phyloP scores from a whole-genome alignment of 2,329 filamentous ascomycete species.

The Mycosphaerelloides madeirae region DNA sequence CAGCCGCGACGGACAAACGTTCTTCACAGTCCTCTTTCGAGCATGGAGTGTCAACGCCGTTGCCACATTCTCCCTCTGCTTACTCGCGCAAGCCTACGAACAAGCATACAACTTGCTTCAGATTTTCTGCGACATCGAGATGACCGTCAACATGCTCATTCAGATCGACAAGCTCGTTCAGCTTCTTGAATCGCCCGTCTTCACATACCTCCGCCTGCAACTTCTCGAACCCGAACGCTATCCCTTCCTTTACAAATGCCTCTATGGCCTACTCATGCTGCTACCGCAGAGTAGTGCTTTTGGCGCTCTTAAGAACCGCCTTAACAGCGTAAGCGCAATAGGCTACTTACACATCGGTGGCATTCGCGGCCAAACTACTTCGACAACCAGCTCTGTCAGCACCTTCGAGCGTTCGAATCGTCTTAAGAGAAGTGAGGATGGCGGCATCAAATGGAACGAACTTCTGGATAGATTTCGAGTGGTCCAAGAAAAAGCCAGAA shows the following conservation, averaged over 20 bases:
- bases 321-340: conserved; percentile 96
- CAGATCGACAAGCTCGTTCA: conserved; percentile 99
- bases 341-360: conserved; percentile 76
- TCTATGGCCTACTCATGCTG: conserved; percentile 95
- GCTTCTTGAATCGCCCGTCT: conserved; percentile 91
- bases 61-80: conserved; percentile 90
- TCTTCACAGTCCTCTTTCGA: conserved; percentile 90
- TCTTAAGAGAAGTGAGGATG: conserved; percentile 67
- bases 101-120: conserved; percentile 94
- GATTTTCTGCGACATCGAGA: conserved; percentile 96
- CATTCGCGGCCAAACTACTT: conserved; percentile 18
- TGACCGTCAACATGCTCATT: conserved; percentile 98
- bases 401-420: conserved; percentile 58
- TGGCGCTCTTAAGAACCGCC: conserved; percentile 88
- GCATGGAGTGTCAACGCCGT: conserved; percentile 99
- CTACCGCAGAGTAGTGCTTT: conserved; percentile 97
- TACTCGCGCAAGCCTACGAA: conserved; percentile 95
- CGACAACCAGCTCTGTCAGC: conserved; percentile 32
- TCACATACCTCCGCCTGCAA: conserved; percentile 93
- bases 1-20: conserved; percentile 86
- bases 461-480: conserved; percentile 89
- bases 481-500: conserved; percentile 80
- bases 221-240: conserved; percentile 92
- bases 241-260: conserved; percentile 82
- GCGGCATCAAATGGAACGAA: conserved; percentile 77